A percentile compares a stretch with the other conserved stretches of the same genome.
These are phyloP conservation scores for Baorangia bicolor DNA, from an alignment of 768 basidiomycete genomes.

Conservation along the genomic window DNA sequence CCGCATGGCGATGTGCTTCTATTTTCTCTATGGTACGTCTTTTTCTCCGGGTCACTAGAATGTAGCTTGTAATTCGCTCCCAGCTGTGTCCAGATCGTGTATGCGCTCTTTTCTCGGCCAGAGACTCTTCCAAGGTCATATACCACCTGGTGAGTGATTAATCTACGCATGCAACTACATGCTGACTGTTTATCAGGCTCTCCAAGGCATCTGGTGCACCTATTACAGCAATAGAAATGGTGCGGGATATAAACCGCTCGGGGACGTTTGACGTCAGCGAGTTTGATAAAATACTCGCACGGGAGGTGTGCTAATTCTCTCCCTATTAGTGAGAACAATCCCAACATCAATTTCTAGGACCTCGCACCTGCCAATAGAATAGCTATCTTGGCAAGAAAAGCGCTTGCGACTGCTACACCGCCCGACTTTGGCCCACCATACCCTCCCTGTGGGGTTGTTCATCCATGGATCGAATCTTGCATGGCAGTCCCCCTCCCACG, in stretches of 20 bases:
- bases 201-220: conserved; percentile 65
- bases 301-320: conserved; percentile 40
- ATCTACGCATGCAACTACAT: neutral
- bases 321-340: neutral
- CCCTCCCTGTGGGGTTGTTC: conserved; percentile 69
- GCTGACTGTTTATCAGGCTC: conserved; percentile 54
- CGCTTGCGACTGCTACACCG: conserved; percentile 31
- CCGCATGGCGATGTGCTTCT: conserved; percentile 84
- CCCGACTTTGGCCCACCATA: conserved; percentile 50
- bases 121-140: conserved; percentile 85
- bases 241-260: conserved; percentile 57
- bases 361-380: conserved; percentile 51
- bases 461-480: conserved; percentile 67
- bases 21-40: conserved; percentile 67
- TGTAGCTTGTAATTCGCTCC: neutral
- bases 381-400: conserved; percentile 45
- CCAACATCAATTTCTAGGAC: conserved; percentile 40
- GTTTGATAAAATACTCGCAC: conserved; percentile 52
- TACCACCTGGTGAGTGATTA: conserved; percentile 55
- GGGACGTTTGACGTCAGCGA: conserved; percentile 54
- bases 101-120: conserved; percentile 71
- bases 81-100: conserved; percentile 86
- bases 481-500: conserved; percentile 46
- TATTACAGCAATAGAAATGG: conserved; percentile 55
- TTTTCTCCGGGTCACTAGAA: neutral